phyloP scores from a whole-genome alignment of 257 asterid species.

The Plectranthus barbatus region DNA sequence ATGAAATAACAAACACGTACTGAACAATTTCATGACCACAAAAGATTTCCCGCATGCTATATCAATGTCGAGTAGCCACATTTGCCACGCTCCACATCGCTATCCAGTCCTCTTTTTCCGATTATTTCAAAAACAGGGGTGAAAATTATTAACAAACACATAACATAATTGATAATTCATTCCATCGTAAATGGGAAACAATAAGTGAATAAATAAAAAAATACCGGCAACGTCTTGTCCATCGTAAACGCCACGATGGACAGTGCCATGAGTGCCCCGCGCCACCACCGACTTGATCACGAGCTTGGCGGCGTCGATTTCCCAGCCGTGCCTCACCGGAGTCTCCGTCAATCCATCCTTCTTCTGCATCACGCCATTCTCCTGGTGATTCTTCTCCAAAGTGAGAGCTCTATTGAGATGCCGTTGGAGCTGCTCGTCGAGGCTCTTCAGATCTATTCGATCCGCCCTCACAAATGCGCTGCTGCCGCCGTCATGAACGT shows the following conservation, averaged over 20 bases:
- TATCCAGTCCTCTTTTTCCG: no score
- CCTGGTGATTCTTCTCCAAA: constrained; percentile 40
- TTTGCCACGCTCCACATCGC: neutral
- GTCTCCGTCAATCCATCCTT: constrained; percentile 31
- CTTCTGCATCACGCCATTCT: constrained; percentile 7
- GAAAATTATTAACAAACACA: neutral
- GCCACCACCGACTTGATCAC: constrained; percentile 55
- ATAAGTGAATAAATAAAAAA: neutral
- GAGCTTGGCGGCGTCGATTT: constrained; percentile 65
- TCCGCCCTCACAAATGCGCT: constrained; percentile 63
- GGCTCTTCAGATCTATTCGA: constrained; percentile 70
- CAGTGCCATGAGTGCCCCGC: constrained; percentile 78
- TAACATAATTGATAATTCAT: no score
- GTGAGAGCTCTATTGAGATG: constrained; percentile 51
- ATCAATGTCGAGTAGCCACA: neutral
- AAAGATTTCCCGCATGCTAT: neutral
- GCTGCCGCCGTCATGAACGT: constrained; percentile 15
- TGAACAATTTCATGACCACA: neutral
- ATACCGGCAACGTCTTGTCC: constrained; percentile 75
- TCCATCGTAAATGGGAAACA: no score
- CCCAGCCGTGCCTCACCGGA: constrained; percentile 61
- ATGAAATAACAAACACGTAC: neutral
- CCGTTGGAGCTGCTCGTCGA: constrained; percentile 64
- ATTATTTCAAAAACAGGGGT: neutral
- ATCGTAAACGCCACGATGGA: constrained; percentile 75